Evolutionary conservation across 495 filamentous ascomycete species (phyloP).

Genomic region (Trichocladium antarcticum): DNA sequence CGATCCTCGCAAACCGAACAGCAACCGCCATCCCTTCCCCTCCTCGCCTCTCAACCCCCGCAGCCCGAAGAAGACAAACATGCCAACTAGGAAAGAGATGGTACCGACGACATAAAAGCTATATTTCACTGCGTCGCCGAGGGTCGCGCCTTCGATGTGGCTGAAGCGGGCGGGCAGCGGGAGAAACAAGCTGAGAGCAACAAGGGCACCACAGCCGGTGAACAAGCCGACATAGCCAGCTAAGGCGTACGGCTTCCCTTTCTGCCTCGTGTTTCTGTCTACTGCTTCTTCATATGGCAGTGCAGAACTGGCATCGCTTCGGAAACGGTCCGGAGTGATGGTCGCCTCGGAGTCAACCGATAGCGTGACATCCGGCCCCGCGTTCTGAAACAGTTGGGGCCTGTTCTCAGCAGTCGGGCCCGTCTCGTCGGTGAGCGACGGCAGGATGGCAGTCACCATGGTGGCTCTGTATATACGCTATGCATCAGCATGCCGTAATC

Average conservation of each 20-base stretch:
- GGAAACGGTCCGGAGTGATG: constrained; percentile 47
- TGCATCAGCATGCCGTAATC: background rate
- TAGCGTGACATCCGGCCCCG: constrained; percentile 33
- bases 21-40: constrained; percentile 52
- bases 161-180: constrained; percentile 73
- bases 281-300: constrained; percentile 6
- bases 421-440: constrained; percentile 58
- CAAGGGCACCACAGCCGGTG: constrained; percentile 80
- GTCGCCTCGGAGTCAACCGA: constrained; percentile 54
- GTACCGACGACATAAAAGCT: constrained; percentile 77
- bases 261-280: background rate
- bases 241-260: constrained; percentile 46
- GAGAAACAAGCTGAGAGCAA: constrained; percentile 71
- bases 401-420: constrained; percentile 17
- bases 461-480: constrained; percentile 45
- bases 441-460: constrained; percentile 94
- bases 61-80: constrained; percentile 71
- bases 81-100: constrained; percentile 58
- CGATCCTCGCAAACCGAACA: constrained; percentile 32
- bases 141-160: constrained; percentile 50
- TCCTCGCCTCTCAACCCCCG: constrained; percentile 67
- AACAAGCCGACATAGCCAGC: constrained; percentile 87
- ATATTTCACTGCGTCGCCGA: constrained; percentile 56
- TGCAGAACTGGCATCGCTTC: constrained; percentile 13
- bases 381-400: constrained; percentile 8